Evolutionary conservation across 768 basidiomycete species (phyloP).

Genomic region (Mycena rosella): DNA sequence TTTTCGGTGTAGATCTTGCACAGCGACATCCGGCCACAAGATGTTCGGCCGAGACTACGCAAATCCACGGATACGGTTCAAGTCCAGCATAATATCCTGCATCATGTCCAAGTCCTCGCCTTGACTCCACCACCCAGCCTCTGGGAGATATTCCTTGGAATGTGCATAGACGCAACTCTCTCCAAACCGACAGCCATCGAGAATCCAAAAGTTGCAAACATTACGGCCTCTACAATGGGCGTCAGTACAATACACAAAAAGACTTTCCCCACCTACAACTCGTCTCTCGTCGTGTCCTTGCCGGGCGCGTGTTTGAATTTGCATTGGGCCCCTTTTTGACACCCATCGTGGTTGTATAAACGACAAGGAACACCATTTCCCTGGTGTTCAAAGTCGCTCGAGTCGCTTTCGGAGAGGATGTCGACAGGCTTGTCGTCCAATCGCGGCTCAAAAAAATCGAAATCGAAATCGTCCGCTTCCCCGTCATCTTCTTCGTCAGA

Average conservation of each 20-base stretch:
- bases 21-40: no score
- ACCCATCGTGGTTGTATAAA: conserved; percentile 69
- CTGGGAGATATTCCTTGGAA: conserved; percentile 57
- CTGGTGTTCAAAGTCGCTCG: conserved; percentile 64
- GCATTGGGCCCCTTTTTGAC: conserved; percentile 57
- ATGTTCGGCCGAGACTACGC: neutral
- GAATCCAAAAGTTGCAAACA: conserved; percentile 58
- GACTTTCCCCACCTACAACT: conserved; percentile 55
- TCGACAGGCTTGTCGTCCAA: conserved; percentile 48
- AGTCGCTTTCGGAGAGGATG: conserved; percentile 61
- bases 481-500: neutral
- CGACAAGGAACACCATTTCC: conserved; percentile 68
- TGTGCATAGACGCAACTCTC: conserved; percentile 62
- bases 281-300: conserved; percentile 63
- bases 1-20: no score
- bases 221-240: conserved; percentile 61
- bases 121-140: conserved; percentile 60
- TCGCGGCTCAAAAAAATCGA: conserved; percentile 10
- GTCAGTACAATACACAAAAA: conserved; percentile 1
- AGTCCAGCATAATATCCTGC: neutral
- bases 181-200: conserved; percentile 56
- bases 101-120: neutral
- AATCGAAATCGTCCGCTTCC: neutral
- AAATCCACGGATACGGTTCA: neutral
- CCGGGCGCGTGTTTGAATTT: conserved; percentile 65